Evolutionary conservation across 2,329 filamentous ascomycete genomes (phyloP).

Genomic region (Aspergillus sojae): DNA sequence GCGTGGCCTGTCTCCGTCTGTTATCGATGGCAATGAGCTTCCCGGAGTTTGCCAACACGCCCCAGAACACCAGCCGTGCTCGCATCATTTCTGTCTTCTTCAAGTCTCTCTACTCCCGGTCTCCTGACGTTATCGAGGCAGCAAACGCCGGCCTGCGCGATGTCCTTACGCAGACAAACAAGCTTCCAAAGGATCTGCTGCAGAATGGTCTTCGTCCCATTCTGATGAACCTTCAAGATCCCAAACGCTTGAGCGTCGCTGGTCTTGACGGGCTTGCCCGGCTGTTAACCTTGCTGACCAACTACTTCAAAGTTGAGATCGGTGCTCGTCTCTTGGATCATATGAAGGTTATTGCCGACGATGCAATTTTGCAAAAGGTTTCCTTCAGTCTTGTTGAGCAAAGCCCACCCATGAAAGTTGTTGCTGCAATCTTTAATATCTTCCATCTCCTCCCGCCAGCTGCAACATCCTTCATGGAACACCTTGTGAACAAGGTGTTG

Average conservation of each 20-base stretch:
- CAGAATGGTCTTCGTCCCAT: slow-evolving; percentile 94
- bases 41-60: slow-evolving; percentile 81
- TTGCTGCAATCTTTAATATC: slow-evolving; percentile 92
- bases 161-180: slow-evolving; percentile 84
- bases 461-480: slow-evolving; percentile 87
- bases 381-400: slow-evolving; percentile 96
- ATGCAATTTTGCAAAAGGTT: slow-evolving; percentile 77
- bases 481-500: slow-evolving; percentile 86
- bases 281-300: slow-evolving; percentile 86
- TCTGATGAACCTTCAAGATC: slow-evolving; percentile 93
- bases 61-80: slow-evolving; percentile 63
- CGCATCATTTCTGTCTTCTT: slow-evolving; percentile 94
- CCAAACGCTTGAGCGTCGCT: slow-evolving; percentile 83
- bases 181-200: slow-evolving; percentile 90
- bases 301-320: slow-evolving; percentile 99
- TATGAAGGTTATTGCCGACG: slow-evolving; percentile 85
- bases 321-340: slow-evolving; percentile 91
- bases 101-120: slow-evolving; percentile 93
- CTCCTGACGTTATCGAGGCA: slow-evolving; percentile 86
- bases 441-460: slow-evolving; percentile 93
- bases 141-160: slow-evolving; percentile 88
- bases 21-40: slow-evolving; percentile 92
- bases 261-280: slow-evolving; percentile 89
- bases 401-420: slow-evolving; percentile 88
- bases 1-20: slow-evolving; percentile 91